phyloP scores from a whole-genome alignment of 495 filamentous ascomycete genomes.

The Geopyxis carbonaria region DNA sequence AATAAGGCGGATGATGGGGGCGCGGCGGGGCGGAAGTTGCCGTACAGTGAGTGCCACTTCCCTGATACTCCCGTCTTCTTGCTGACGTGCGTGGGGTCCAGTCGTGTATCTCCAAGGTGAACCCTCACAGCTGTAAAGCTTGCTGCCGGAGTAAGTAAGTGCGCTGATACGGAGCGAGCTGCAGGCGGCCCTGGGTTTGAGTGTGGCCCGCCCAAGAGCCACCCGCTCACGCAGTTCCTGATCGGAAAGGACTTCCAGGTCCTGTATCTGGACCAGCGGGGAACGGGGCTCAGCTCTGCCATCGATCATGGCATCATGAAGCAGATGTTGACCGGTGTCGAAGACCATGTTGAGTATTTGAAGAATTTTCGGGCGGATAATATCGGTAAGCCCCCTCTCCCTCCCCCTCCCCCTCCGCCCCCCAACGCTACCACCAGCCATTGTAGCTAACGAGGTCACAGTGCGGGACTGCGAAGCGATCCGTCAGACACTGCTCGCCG shows the following conservation, averaged over 20 bases:
- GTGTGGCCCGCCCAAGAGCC: constrained; percentile 54
- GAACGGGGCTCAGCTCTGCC: constrained; percentile 68
- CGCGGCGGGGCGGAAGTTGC: constrained; percentile 13
- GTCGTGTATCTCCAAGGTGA: constrained; percentile 22
- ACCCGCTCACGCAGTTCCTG: constrained; percentile 45
- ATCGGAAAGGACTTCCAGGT: constrained; percentile 72
- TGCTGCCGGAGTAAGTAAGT: neutral
- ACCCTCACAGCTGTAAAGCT: too few relatives aligned
- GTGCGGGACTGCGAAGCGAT: constrained; percentile 83
- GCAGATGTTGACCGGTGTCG: constrained; percentile 40
- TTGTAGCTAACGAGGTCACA: constrained; percentile 1
- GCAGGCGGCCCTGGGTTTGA: constrained; percentile 64
- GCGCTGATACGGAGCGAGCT: neutral
- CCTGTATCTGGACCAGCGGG: constrained; percentile 72
- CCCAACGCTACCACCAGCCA: neutral
- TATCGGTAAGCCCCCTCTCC: constrained; percentile 30
- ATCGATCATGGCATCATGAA: constrained; percentile 54
- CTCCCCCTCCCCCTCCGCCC: neutral
- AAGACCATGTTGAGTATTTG: constrained; percentile 59
- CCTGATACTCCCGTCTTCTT: neutral
- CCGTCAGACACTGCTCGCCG: constrained; percentile 43
- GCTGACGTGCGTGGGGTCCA: constrained; percentile 1
- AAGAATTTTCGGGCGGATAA: constrained; percentile 79
- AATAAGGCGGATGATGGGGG: constrained; percentile 20
- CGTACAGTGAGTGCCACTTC: constrained; percentile 13